A percentile compares a stretch with the other conserved stretches of the same genome.
Evolutionary conservation across 2,329 filamentous ascomycete species (phyloP).

Genomic region (Penicillium sp.): DNA sequence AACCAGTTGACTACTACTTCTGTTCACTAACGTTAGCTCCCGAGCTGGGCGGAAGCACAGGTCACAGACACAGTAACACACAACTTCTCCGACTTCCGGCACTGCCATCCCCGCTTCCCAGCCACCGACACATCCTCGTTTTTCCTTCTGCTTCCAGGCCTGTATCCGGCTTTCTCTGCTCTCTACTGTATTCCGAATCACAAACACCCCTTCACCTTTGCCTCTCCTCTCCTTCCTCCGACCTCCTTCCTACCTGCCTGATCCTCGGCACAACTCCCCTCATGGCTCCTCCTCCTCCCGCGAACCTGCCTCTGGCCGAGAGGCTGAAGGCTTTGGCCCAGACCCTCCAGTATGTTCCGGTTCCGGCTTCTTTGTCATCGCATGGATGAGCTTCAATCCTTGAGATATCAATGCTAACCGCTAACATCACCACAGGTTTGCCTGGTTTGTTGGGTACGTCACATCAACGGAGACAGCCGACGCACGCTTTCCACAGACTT

Average conservation of each 20-base stretch:
- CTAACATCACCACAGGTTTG: constrained; percentile 51
- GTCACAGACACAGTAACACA: constrained; percentile 11
- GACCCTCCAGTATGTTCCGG: constrained; percentile 77
- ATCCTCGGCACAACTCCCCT: constrained; percentile 15
- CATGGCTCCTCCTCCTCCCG: constrained; percentile 75
- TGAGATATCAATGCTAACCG: constrained; percentile 22
- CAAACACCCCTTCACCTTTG: neutral
- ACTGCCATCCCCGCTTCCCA: constrained; percentile 18
- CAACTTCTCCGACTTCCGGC: constrained; percentile 16
- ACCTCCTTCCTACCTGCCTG: constrained; percentile 5
- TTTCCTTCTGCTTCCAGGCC: constrained; percentile 3
- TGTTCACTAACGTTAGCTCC: constrained; percentile 6
- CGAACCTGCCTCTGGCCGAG: constrained; percentile 70
- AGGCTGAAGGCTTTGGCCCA: constrained; percentile 76
- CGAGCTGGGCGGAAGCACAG: constrained; percentile 18
- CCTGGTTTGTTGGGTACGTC: constrained; percentile 78
- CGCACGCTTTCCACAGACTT: neutral
- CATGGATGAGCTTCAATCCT: constrained; percentile 7
- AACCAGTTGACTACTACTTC: too few relatives aligned
- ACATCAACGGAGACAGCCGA: constrained; percentile 10
- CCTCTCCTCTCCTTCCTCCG: constrained; percentile 8
- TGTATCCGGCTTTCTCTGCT: neutral
- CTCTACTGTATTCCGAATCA: neutral
- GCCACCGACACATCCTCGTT: constrained; percentile 16
- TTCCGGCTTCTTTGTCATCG: constrained; percentile 11